phyloP scores from a whole-genome alignment of 129 eudicot genomes.

The Ambrosia trifida region DNA sequence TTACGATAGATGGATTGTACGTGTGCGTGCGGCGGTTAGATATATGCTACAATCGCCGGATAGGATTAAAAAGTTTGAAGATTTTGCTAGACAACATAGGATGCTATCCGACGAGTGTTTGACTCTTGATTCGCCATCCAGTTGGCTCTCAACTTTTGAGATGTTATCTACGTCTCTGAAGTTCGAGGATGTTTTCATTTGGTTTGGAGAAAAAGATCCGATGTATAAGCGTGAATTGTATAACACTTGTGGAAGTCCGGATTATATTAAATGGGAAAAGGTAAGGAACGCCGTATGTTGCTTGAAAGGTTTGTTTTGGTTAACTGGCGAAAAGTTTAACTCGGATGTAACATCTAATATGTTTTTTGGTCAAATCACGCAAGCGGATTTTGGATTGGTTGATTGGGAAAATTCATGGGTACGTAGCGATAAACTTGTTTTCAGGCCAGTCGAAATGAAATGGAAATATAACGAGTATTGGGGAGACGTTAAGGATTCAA shows the following conservation, averaged over 20 bases:
- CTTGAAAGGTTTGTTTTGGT: not conserved
- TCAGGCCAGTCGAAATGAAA: not conserved
- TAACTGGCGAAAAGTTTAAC: not conserved
- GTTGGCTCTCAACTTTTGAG: constrained; percentile 7
- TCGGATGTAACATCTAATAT: not conserved
- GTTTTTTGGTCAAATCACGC: not conserved
- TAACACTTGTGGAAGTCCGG: not conserved
- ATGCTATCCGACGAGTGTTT: not conserved
- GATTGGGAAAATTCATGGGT: constrained; percentile 10
- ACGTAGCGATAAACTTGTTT: not conserved
- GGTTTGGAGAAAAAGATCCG: not conserved
- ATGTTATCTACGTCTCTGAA: not conserved
- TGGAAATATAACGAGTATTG: not conserved
- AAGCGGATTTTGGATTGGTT: not conserved
- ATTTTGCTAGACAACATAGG: constrained; percentile 11
- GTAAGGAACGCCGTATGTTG: not conserved
- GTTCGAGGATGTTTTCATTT: not conserved
- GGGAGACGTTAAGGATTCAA: constrained; percentile 24
- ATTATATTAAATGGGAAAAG: constrained; percentile 2
- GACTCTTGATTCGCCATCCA: constrained; percentile 8
- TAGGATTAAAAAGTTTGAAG: not conserved
- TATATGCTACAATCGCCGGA: not conserved
- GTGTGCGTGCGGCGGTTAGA: constrained; percentile 2
- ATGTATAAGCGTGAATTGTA: not conserved
- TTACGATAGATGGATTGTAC: not conserved